Conservation (phyloP, 192 early-diverging fungal species). For the Chytriomyces sp. region DNA sequence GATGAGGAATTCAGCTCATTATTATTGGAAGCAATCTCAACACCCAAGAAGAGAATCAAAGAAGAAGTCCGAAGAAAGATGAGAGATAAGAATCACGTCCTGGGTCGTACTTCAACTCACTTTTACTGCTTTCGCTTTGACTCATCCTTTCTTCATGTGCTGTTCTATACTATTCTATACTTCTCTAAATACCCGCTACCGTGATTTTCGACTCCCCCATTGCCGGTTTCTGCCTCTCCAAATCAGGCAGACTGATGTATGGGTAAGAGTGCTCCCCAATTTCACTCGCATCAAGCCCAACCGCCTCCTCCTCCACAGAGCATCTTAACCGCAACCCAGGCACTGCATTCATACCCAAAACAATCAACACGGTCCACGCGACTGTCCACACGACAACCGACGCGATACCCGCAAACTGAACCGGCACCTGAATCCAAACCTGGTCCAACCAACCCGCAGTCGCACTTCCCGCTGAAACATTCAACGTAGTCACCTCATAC, state of each 20-base stretch:
- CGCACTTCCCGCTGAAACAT: slow-evolving; percentile 58
- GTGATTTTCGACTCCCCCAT: too few relatives aligned
- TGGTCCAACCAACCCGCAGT: slow-evolving; percentile 80
- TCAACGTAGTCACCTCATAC: slow-evolving; percentile 68
- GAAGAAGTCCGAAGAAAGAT: too few relatives aligned
- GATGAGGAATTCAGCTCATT: too few relatives aligned
- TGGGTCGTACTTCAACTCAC: too few relatives aligned
- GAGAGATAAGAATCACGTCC: too few relatives aligned
- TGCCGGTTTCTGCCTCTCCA: too few relatives aligned
- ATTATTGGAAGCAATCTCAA: too few relatives aligned
- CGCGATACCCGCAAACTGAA: slow-evolving; percentile 75
- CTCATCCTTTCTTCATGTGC: too few relatives aligned
- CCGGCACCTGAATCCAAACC: slow-evolving; percentile 78
- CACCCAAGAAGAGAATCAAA: too few relatives aligned
- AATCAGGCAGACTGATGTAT: background rate
- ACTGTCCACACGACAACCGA: slow-evolving; percentile 79
- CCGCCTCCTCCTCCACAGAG: slow-evolving; percentile 67
- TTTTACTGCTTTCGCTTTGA: too few relatives aligned
- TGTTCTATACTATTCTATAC: too few relatives aligned
- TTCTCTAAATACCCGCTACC: too few relatives aligned
- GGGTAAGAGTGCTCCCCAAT: slow-evolving; percentile 79
- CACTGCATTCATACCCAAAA: slow-evolving; percentile 72
- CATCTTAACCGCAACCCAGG: slow-evolving; percentile 70
- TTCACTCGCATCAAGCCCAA: slow-evolving; percentile 82
- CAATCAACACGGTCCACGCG: slow-evolving; percentile 73